Evolutionary conservation across 108 stramenopile species (phyloP).

Genomic region (Conticribra weissflogii): DNA sequence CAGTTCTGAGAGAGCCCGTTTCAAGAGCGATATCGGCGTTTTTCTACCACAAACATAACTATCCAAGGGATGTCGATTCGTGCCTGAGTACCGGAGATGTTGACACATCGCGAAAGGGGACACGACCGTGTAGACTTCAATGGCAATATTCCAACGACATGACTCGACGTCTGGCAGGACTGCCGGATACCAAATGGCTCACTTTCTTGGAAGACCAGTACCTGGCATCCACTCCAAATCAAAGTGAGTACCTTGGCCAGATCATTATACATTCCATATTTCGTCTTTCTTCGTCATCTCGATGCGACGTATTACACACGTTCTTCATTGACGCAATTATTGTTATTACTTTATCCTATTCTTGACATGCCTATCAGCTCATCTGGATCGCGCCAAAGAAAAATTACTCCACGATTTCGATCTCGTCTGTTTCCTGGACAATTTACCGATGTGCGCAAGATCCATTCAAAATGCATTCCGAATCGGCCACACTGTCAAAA

Average conservation of each 20-base stretch:
- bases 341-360: no score
- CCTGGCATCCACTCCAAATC: background rate
- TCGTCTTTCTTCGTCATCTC: no score
- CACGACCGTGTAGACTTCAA: background rate
- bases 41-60: conserved; percentile 2
- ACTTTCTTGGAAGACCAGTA: background rate
- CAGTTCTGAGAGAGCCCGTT: conserved; percentile 4
- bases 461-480: background rate
- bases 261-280: no score
- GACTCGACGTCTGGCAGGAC: conserved; percentile 7
- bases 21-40: conserved; percentile 9
- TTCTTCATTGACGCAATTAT: no score
- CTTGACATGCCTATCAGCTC: no score
- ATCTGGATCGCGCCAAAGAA: conserved; percentile 2
- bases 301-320: no score
- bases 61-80: background rate
- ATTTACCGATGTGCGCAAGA: background rate
- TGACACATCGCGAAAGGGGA: background rate
- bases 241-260: no score
- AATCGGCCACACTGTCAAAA: background rate
- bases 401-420: conserved; percentile 1
- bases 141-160: conserved; percentile 17
- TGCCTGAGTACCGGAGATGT: background rate
- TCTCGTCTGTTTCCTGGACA: conserved; percentile 3
- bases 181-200: background rate